A percentile compares a stretch with the other conserved stretches of the same genome.
Conservation (phyloP, 176 grass and related monocot genomes). For the Juncus inflexus region DNA sequence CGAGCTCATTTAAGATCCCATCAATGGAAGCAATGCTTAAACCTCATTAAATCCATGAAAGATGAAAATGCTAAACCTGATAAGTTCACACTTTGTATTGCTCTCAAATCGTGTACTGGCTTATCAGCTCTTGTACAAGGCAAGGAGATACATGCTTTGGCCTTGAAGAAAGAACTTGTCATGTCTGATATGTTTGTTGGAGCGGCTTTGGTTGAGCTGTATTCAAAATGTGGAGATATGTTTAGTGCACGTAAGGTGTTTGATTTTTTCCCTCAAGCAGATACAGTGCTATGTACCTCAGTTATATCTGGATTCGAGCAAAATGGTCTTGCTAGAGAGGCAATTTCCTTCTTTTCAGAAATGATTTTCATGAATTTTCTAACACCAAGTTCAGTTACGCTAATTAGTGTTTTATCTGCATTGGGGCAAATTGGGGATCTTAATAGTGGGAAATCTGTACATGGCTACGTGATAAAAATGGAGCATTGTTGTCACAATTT, state of each 20-base stretch:
- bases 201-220: slow-evolving; percentile 53
- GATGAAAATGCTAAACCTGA: slow-evolving; percentile 21
- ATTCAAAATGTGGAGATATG: slow-evolving; percentile 50
- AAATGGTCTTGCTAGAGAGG: slow-evolving; percentile 43
- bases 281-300: slow-evolving; percentile 56
- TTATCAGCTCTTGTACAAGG: slow-evolving; percentile 38
- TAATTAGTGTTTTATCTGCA: slow-evolving; percentile 56
- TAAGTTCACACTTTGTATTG: slow-evolving; percentile 40
- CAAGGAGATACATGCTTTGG: slow-evolving; percentile 40
- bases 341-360: slow-evolving; percentile 51
- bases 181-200: slow-evolving; percentile 50
- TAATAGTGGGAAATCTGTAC: slow-evolving; percentile 38
- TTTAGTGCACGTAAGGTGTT: slow-evolving; percentile 31
- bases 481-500: slow-evolving; percentile 31
- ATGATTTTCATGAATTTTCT: slow-evolving; percentile 30
- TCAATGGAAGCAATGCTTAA: slow-evolving; percentile 37
- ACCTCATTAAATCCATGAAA: slow-evolving; percentile 28
- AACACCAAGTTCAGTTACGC: slow-evolving; percentile 40
- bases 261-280: slow-evolving; percentile 37
- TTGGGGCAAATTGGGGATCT: slow-evolving; percentile 33
- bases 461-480: slow-evolving; percentile 46
- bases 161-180: slow-evolving; percentile 26
- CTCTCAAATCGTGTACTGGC: slow-evolving; percentile 42
- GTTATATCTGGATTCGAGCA: slow-evolving; percentile 54
- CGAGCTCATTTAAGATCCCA: slow-evolving; percentile 38